phyloP scores from a whole-genome alignment of 306 rosid genomes.

The Sicyos edulis region DNA sequence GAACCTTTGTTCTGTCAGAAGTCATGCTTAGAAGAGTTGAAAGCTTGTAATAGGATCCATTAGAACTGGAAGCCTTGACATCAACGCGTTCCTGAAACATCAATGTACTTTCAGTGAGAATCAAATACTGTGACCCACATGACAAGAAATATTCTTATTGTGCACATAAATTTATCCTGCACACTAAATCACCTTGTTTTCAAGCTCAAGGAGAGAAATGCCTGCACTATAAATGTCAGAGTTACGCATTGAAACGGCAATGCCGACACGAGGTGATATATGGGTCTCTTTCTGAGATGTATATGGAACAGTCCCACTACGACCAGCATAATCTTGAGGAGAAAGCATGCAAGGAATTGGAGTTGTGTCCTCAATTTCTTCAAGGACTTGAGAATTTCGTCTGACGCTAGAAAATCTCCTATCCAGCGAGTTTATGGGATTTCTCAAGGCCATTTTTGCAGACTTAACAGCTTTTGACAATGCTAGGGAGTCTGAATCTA shows the following conservation, averaged over 20 bases:
- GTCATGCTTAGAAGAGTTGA: constrained; percentile 78
- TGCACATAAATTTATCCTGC: constrained; percentile 12
- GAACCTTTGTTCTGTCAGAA: constrained; percentile 92
- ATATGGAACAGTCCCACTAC: constrained; percentile 55
- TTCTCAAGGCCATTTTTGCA: constrained; percentile 61
- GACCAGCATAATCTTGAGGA: constrained; percentile 71
- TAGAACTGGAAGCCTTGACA: constrained; percentile 74
- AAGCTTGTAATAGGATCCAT: constrained; percentile 92
- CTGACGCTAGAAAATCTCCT: constrained; percentile 54
- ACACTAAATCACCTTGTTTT: constrained; percentile 69
- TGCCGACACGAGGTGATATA: constrained; percentile 78
- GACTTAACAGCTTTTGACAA: constrained; percentile 71
- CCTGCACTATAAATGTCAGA: constrained; percentile 78
- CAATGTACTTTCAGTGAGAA: constrained; percentile 26
- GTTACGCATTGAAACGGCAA: constrained; percentile 59
- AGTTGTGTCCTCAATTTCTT: constrained; percentile 74
- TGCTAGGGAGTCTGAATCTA: constrained; percentile 49
- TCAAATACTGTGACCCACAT: constrained; percentile 14
- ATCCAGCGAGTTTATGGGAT: constrained; percentile 67
- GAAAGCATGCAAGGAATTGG: constrained; percentile 93
- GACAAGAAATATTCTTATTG: constrained; percentile 2
- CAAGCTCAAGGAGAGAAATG: constrained; percentile 78
- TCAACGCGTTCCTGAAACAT: constrained; percentile 74
- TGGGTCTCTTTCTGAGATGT: constrained; percentile 67
- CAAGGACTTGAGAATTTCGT: constrained; percentile 68